phyloP scores from a whole-genome alignment of 2,329 filamentous ascomycete species.

The Beauveria australis region DNA sequence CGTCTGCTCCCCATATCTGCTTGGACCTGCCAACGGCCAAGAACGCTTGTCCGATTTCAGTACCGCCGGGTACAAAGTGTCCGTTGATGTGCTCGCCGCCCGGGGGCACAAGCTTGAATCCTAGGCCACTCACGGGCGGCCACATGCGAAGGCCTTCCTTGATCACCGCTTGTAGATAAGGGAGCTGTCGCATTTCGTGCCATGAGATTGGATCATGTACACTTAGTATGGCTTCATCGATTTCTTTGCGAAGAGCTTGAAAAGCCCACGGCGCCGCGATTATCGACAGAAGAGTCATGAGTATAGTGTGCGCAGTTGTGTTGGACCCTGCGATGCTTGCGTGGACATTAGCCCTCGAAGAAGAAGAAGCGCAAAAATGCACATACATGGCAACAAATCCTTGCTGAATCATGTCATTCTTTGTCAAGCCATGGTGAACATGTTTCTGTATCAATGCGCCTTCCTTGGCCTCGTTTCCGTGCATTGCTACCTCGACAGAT shows the following conservation, averaged over 20 bases:
- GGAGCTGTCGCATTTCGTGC: slow-evolving; percentile 38
- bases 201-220: slow-evolving; percentile 34
- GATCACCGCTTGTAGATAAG: slow-evolving; percentile 49
- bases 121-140: slow-evolving; percentile 44
- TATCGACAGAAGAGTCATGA: slow-evolving; percentile 43
- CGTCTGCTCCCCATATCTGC: slow-evolving; percentile 41
- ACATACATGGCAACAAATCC: slow-evolving; percentile 31
- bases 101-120: slow-evolving; percentile 45
- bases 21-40: slow-evolving; percentile 44
- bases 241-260: slow-evolving; percentile 31
- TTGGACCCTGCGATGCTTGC: slow-evolving; percentile 52
- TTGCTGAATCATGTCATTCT: slow-evolving; percentile 29
- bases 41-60: slow-evolving; percentile 43
- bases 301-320: slow-evolving; percentile 47
- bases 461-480: slow-evolving; percentile 14
- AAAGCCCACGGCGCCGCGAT: slow-evolving; percentile 37
- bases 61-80: slow-evolving; percentile 42
- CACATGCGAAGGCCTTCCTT: slow-evolving; percentile 49
- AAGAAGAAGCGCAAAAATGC: background rate
- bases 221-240: slow-evolving; percentile 31
- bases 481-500: slow-evolving; percentile 20
- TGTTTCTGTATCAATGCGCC: slow-evolving; percentile 33
- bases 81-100: slow-evolving; percentile 45
- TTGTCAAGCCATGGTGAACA: slow-evolving; percentile 27
- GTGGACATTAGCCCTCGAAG: background rate